Evolutionary conservation across 345 rosid genomes (phyloP).

Genomic region (Arabidopsis arenosa): DNA sequence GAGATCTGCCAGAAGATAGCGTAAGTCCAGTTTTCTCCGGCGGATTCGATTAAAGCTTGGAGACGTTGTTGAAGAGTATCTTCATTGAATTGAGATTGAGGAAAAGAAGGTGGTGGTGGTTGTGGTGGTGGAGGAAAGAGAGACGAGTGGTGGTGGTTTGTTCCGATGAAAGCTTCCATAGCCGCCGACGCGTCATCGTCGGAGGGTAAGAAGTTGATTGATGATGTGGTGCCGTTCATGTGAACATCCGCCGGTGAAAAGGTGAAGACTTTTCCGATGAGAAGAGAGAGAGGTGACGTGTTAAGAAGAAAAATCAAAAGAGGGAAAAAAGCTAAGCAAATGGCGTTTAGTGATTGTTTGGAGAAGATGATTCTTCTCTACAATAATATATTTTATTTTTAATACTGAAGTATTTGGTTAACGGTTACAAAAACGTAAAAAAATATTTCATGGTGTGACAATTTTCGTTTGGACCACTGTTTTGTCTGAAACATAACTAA

Average conservation of each 20-base stretch:
- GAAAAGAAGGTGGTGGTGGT: conserved; percentile 38
- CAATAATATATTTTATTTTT: not conserved
- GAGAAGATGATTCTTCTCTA: conserved; percentile 29
- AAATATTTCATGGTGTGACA: not conserved
- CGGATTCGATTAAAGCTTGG: conserved; percentile 78
- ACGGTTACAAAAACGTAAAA: not conserved
- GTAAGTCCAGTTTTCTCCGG: conserved; percentile 85
- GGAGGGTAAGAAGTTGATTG: conserved; percentile 54
- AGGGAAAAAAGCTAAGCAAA: conserved; percentile 34
- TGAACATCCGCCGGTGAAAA: conserved; percentile 16
- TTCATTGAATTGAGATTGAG: conserved; percentile 56
- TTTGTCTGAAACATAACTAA: not conserved
- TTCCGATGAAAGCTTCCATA: conserved; percentile 92
- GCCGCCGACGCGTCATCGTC: conserved; percentile 89
- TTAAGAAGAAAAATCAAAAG: conserved; percentile 20
- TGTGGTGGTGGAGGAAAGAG: conserved; percentile 50
- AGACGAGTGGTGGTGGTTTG: conserved; percentile 56
- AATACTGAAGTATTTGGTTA: not conserved
- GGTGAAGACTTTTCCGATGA: conserved; percentile 40
- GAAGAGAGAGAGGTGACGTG: conserved; percentile 37
- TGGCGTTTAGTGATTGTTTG: conserved; percentile 40
- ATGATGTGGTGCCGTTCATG: conserved; percentile 34
- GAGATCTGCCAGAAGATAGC: conserved; percentile 99
- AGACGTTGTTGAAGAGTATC: conserved; percentile 96
- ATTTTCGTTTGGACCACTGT: conserved; percentile 8